A percentile compares a stretch with the other conserved stretches of the same genome.
phyloP scores from a whole-genome alignment of 345 rosid genomes.

The Physaria fendleri region DNA sequence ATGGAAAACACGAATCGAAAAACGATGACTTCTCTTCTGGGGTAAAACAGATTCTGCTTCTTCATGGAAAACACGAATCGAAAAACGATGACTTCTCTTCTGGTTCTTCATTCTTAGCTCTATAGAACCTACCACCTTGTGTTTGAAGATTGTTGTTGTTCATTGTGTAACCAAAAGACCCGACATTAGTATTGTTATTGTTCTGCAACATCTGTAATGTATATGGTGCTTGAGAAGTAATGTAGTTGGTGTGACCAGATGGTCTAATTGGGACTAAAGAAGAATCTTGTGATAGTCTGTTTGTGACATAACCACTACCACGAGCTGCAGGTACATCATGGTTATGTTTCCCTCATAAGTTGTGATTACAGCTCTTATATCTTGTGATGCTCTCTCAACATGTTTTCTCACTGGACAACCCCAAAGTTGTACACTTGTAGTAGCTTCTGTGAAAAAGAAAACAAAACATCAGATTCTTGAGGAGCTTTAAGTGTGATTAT shows the following conservation, averaged over 20 bases:
- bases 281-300: constrained; percentile 34
- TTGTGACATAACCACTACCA: constrained; percentile 58
- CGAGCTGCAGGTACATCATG: constrained; percentile 92
- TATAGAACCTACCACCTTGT: no score
- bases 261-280: constrained; percentile 57
- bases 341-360: constrained; percentile 97
- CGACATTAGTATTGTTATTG: no score
- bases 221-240: no score
- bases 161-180: no score
- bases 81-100: constrained; percentile 43
- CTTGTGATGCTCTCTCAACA: constrained; percentile 88
- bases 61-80: constrained; percentile 44
- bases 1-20: no score
- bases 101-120: constrained; percentile 80
- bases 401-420: constrained; percentile 92
- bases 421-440: constrained; percentile 77
- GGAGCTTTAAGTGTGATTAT: neutral
- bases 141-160: no score
- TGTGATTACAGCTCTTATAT: constrained; percentile 76
- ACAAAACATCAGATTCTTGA: neutral
- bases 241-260: constrained; percentile 43
- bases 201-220: no score
- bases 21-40: no score
- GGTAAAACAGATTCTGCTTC: no score
- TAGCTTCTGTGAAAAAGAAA: constrained; percentile 62